Evolutionary conservation across 495 filamentous ascomycete genomes (phyloP), one percentile per base, ranked within the genome.

Genomic region (Patellaria atrata): DNA sequence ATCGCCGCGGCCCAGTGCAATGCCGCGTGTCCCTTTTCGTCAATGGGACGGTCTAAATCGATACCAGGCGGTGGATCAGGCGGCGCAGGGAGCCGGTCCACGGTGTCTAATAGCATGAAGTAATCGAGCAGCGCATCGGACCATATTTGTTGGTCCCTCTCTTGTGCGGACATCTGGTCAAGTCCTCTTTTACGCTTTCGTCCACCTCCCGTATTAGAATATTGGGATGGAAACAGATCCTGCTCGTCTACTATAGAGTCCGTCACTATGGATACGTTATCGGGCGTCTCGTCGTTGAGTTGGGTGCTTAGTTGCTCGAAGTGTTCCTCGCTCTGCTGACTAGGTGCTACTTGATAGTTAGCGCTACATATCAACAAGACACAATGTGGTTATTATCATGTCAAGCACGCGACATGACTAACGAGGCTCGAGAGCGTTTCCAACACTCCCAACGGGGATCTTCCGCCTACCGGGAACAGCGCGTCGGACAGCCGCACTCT

Each of bases 1-100:
- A 97, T 96, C n/a, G 89, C 79, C 38, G 82, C 79, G 12, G 84
- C 89, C 89, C 89, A 97, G 52, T 97, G 89, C 37, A 97, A 65
- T 2, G 85, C 84, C 2, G 81, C 87, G 47, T 94, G 84, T 3
- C 73, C 71, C 31, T 87, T 82, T 13, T 81, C 75, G 48, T 97
- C 89, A 45, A 97, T 93, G 18, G 74, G 60, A 51, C 82, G 79
- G 58, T 96, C 76, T 10, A 91, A 73, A 41, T 92, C 73, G 52
- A 89, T 91, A 45, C 82, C 74, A 11, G 68, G 55, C 0, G 89
- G 89, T 5, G 87, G 83, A 26, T 75, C 66, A 5, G 85, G 84
- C 15, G 78, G 77, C 20, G 73, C 66, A 9, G 63, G 60, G 23
- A 77, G 64, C 5, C 73, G 64, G 40, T 79, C 74, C 47, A 77